These are phyloP conservation scores for Suhomyces ambrosiae DNA, from an alignment of 1,139 yeast species.

Conservation along the genomic window DNA sequence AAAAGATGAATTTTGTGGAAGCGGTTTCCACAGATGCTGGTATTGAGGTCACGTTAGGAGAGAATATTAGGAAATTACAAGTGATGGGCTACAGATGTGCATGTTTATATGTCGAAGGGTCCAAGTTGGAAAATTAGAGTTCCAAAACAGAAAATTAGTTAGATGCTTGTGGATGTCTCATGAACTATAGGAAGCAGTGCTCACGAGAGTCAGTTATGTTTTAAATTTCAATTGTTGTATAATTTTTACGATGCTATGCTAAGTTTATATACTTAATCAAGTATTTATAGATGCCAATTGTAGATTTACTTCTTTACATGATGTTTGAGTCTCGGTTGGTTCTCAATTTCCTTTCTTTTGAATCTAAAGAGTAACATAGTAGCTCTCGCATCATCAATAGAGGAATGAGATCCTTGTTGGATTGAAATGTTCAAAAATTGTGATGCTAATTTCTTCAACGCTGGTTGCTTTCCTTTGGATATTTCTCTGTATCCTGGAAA, in stretches of 20 bases:
- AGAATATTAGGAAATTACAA: conserved; percentile 29
- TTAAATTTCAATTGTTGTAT: neutral
- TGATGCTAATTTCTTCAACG: conserved; percentile 64
- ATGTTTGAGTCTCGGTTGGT: conserved; percentile 9
- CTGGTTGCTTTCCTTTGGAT: conserved; percentile 69
- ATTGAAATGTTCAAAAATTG: conserved; percentile 62
- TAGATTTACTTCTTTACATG: conserved; percentile 6
- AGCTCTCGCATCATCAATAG: conserved; percentile 89
- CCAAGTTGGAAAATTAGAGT: conserved; percentile 38
- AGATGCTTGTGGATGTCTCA: too few relatives aligned
- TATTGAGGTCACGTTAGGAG: conserved; percentile 15
- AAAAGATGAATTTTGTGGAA: conserved; percentile 14
- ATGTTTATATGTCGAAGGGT: conserved; percentile 41
- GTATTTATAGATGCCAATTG: neutral
- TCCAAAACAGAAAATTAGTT: too few relatives aligned
- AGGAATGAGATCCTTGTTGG: conserved; percentile 78
- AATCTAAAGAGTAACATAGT: conserved; percentile 76
- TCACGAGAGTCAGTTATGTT: too few relatives aligned
- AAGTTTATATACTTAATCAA: neutral
- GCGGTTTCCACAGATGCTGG: conserved; percentile 9
- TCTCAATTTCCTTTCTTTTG: conserved; percentile 63
- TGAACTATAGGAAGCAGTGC: too few relatives aligned
- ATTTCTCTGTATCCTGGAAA: conserved; percentile 59
- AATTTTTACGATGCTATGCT: conserved; percentile 1
- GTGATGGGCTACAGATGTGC: conserved; percentile 45